These are phyloP conservation scores for Suillus plorans DNA, from an alignment of 768 basidiomycete species.

Conservation along the genomic window DNA sequence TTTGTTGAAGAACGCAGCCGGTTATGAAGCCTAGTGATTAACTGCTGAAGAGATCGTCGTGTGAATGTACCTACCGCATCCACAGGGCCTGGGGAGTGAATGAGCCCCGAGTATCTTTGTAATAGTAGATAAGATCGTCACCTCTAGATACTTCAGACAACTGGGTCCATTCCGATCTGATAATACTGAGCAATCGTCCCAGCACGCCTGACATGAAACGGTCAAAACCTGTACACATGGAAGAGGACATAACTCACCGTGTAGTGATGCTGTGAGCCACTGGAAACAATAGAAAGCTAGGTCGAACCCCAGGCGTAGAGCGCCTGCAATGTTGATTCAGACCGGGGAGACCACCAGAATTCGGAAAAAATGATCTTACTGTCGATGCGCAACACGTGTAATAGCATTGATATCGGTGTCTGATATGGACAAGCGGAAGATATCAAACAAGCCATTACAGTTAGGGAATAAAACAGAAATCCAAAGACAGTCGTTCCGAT, in stretches of 20 bases:
- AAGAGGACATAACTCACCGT: neutral
- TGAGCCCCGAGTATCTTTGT: too few species aligned
- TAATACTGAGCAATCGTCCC: too few species aligned
- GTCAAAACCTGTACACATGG: too few species aligned
- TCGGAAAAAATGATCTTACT: too few species aligned
- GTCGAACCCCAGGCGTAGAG: neutral
- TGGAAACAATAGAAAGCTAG: neutral
- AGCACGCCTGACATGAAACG: too few species aligned
- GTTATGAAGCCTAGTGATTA: too few species aligned
- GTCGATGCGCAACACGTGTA: neutral
- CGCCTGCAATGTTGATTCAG: neutral
- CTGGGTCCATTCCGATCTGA: too few species aligned
- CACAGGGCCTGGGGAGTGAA: too few species aligned
- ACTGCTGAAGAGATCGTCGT: too few species aligned
- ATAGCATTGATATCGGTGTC: neutral
- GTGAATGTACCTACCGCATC: too few species aligned
- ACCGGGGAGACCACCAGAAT: neutral
- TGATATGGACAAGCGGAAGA: slow-evolving; percentile 6
- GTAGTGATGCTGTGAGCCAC: neutral
- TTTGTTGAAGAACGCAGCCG: neutral
- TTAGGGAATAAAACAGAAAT: slow-evolving; percentile 2
- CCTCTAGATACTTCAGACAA: too few species aligned
- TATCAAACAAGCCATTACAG: slow-evolving; percentile 2
- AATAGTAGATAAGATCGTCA: too few species aligned
- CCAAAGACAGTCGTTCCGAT: neutral